Evolutionary conservation across 371 early-diverging fungal species (phyloP), one percentile per base, ranked within the genome.

Genomic region (Mucor indicus): DNA sequence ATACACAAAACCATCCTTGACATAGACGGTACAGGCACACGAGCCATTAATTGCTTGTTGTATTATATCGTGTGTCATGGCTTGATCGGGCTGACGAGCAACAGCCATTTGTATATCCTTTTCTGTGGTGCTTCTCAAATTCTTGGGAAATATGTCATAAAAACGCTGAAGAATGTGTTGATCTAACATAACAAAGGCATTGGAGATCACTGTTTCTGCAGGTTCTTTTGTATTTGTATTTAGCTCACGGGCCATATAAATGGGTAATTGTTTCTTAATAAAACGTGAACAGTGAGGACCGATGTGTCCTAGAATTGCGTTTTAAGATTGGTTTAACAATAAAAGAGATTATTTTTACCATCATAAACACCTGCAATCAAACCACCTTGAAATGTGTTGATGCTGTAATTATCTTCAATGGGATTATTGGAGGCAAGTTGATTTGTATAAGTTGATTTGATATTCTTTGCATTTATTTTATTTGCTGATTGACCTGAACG

Each of bases 11-110:
- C 79, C 69, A 5, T 81, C 79, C 45, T 90, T 87, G 2, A 90
- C 33, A 55, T 85, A 87, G 0, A 89, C 87, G 21, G 87, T 62
- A 42, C 91, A 63, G 3, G 90, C 90, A 54, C 92, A 92, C 1
- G 90, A 80, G 1, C 94, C 94, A 11, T 86, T 55, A 13, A 87
- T 64, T 0, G 90, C 90, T 32, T 71, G 72, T 21, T 64, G 57
- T 29, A 73, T 68, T 15, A 63, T 67, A 16, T 44, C 48, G 15
- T 65, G 57, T 1, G 75, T 64, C 1, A 46, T 57, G 9, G 33
- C 48, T 17, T 57, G 69, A 32, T 69, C 48, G 10, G 66, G 61
- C 17, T 72, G 62, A 33, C 52, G 55, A 46, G 68, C 50, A 54
- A 65, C 37, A 54, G 69, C 67, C 37, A 59, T 37, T 50, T 65